Evolutionary conservation across 192 early-diverging fungal species (phyloP).

Genomic region (Coemansia sp.): DNA sequence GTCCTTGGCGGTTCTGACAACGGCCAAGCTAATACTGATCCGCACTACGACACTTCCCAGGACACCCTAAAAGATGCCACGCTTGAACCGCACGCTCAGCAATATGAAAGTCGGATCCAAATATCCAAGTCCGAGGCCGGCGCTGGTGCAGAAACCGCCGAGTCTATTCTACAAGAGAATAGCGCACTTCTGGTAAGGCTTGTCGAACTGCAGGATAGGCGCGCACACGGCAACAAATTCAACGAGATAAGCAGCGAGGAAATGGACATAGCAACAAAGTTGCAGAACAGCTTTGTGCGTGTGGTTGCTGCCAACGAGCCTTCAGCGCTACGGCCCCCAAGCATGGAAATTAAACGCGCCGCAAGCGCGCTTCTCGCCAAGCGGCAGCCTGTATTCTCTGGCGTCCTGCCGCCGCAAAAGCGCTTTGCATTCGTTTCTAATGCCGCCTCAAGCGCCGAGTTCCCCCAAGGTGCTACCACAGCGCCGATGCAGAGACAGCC

Average conservation of each 20-base stretch:
- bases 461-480: conserved; percentile 33
- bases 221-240: conserved; percentile 24
- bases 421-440: conserved; percentile 51
- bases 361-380: conserved; percentile 26
- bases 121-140: background rate
- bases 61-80: conserved; percentile 15
- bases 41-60: background rate
- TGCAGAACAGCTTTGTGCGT: conserved; percentile 33
- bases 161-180: conserved; percentile 29
- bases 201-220: conserved; percentile 33
- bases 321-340: conserved; percentile 21
- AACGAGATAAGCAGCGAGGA: conserved; percentile 32
- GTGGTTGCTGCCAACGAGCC: conserved; percentile 23
- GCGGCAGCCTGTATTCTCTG: conserved; percentile 20
- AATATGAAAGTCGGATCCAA: background rate
- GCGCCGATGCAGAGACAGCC: conserved; percentile 37
- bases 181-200: conserved; percentile 26
- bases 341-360: conserved; percentile 34
- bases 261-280: conserved; percentile 18
- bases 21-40: too few species aligned
- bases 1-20: conserved; percentile 8
- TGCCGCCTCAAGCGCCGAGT: conserved; percentile 12
- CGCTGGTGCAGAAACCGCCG: conserved; percentile 22
- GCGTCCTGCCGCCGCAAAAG: conserved; percentile 43
- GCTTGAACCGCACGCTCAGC: conserved; percentile 2